Evolutionary conservation across 164 flowering plant species (phyloP).

Genomic region (Magnolia sinica): DNA sequence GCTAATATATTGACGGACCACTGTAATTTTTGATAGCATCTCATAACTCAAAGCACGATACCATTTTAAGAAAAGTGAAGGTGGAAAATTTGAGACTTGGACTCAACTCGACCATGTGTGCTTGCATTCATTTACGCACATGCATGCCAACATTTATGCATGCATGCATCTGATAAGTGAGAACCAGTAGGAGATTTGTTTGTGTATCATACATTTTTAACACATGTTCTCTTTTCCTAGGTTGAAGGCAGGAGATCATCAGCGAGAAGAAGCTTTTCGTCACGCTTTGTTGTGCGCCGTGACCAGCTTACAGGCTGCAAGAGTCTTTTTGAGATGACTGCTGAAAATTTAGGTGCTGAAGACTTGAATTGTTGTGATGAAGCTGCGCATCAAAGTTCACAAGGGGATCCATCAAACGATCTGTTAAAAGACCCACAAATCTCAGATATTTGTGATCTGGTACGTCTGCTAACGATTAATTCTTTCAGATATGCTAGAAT

Average conservation of each 20-base stretch:
- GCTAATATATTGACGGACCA: no score
- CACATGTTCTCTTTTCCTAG: slow-evolving; percentile 15
- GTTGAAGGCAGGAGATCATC: slow-evolving; percentile 36
- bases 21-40: no score
- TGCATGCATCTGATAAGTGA: not conserved
- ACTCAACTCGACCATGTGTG: not conserved
- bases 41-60: not conserved
- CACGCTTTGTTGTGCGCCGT: slow-evolving; percentile 32
- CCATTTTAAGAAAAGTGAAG: not conserved
- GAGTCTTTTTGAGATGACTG: slow-evolving; percentile 28
- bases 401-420: slow-evolving; percentile 17
- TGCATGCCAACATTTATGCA: not conserved
- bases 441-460: slow-evolving; percentile 13
- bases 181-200: not conserved
- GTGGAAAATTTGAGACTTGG: not conserved
- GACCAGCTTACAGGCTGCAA: slow-evolving; percentile 31
- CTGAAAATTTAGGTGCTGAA: slow-evolving; percentile 16
- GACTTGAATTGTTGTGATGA: slow-evolving; percentile 13
- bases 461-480: not conserved
- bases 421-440: slow-evolving; percentile 20
- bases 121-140: not conserved
- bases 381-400: slow-evolving; percentile 5
- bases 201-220: not conserved
- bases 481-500: not conserved
- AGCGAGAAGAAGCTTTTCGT: slow-evolving; percentile 37